phyloP scores from a whole-genome alignment of 2,329 filamentous ascomycete genomes.

The Geosmithia flava region DNA sequence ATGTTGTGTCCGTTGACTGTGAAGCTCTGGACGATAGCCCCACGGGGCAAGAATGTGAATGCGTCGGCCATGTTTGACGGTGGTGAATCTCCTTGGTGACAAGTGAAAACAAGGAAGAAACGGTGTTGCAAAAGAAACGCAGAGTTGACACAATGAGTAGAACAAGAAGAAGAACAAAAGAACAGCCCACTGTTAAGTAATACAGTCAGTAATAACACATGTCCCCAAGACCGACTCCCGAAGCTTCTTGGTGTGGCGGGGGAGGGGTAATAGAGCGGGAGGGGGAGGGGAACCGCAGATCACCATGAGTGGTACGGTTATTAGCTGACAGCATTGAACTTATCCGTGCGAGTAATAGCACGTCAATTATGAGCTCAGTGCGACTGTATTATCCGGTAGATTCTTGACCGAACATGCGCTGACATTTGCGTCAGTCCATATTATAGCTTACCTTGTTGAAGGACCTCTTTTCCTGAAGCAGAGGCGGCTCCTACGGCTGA shows the following conservation, averaged over 20 bases:
- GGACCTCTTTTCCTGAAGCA: background rate
- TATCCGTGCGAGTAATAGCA: background rate
- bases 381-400: background rate
- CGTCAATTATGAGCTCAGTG: background rate
- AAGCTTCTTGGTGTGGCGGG: background rate
- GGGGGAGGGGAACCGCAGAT: background rate
- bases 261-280: background rate
- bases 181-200: no score
- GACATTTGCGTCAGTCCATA: background rate
- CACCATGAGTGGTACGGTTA: background rate
- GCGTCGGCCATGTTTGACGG: constrained; percentile 26
- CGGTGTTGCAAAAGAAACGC: no score
- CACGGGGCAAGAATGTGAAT: constrained; percentile 59
- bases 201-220: no score
- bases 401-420: background rate
- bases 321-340: background rate
- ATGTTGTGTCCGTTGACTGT: constrained; percentile 70
- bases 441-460: background rate
- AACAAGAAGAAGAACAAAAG: no score
- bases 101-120: no score
- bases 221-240: background rate
- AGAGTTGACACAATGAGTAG: no score
- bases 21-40: constrained; percentile 74
- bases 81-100: background rate
- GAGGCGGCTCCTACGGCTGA: background rate